Evolutionary conservation across 176 grass and related monocot genomes (phyloP).

Genomic region (Carex myosuroides): DNA sequence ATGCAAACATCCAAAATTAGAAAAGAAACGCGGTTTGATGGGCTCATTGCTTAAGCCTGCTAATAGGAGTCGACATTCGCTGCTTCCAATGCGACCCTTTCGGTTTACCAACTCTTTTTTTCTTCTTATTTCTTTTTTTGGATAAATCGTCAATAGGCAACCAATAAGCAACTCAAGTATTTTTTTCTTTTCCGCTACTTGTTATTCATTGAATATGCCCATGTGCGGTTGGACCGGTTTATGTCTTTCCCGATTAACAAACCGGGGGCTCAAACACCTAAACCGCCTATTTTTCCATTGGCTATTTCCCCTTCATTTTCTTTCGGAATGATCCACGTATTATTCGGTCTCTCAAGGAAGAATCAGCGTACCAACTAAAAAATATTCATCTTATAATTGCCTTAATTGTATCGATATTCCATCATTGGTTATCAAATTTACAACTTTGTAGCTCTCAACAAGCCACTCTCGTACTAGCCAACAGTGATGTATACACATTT

Average conservation of each 20-base stretch:
- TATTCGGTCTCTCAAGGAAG: neutral
- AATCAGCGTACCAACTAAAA: neutral
- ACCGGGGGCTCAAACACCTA: neutral
- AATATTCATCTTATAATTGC: neutral
- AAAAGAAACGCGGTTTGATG: neutral
- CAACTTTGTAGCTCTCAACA: neutral
- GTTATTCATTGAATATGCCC: neutral
- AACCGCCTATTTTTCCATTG: neutral
- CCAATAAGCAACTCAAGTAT: neutral
- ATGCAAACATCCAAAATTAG: neutral
- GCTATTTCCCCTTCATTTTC: neutral
- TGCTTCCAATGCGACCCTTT: no score
- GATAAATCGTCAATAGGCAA: neutral
- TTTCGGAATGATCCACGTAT: neutral
- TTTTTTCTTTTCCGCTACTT: neutral
- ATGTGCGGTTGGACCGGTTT: neutral
- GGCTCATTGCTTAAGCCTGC: neutral
- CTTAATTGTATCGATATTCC: neutral
- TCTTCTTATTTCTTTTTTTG: neutral
- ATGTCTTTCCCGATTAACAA: neutral
- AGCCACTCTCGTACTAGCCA: neutral
- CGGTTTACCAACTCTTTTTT: no score
- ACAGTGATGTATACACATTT: neutral
- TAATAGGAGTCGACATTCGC: neutral
- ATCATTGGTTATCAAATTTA: neutral